These are phyloP conservation scores for Syzygium aromaticum DNA, from an alignment of 345 rosid species.

Conservation along the genomic window DNA sequence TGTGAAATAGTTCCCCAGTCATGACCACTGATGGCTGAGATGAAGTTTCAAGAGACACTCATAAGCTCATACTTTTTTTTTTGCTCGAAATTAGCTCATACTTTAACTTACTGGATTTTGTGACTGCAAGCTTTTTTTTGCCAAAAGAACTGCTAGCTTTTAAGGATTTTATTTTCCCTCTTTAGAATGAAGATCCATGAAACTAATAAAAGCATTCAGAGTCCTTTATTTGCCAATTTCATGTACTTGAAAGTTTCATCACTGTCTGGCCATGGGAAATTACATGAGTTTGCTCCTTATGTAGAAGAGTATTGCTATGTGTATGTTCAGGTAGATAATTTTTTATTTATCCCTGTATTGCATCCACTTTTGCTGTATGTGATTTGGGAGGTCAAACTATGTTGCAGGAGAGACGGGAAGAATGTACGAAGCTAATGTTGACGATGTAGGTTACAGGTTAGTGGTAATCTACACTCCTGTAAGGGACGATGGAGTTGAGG, in stretches of 20 bases:
- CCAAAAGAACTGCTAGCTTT: not conserved
- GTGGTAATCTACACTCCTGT: slow-evolving; percentile 85
- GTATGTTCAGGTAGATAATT: not conserved
- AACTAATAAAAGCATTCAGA: not conserved
- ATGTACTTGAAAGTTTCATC: not conserved
- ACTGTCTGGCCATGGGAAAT: not conserved
- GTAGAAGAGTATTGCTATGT: not conserved
- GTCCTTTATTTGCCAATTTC: not conserved
- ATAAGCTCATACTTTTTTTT: not conserved
- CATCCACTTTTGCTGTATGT: not conserved
- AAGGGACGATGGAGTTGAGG: slow-evolving; percentile 91
- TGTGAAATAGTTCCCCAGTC: not conserved
- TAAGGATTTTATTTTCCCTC: not conserved
- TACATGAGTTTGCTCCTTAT: not conserved
- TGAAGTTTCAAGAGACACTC: not conserved
- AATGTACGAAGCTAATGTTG: slow-evolving; percentile 98
- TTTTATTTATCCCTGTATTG: not conserved
- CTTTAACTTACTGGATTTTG: not conserved
- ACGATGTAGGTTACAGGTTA: slow-evolving; percentile 92
- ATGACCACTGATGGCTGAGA: not conserved
- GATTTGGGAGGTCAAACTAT: slow-evolving; percentile 8
- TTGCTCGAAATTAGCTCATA: not conserved
- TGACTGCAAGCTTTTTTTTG: not conserved
- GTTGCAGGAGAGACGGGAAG: slow-evolving; percentile 84
- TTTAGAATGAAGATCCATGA: not conserved